Evolutionary conservation across 768 basidiomycete genomes (phyloP), one percentile per base, ranked within the genome.

Genomic region (Lactarius deliciosus): DNA sequence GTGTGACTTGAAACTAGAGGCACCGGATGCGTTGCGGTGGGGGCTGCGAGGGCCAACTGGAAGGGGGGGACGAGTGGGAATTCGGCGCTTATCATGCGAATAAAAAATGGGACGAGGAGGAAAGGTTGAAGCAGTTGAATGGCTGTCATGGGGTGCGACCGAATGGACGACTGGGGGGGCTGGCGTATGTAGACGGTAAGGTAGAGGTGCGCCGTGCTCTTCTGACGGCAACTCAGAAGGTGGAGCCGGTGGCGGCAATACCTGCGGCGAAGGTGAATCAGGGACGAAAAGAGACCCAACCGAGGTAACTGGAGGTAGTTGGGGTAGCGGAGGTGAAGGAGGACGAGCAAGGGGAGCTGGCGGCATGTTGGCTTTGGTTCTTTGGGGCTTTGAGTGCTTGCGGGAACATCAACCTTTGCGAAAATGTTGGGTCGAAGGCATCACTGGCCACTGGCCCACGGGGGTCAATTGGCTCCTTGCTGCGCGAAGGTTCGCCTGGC

Each of bases 21-120:
- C 5, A 32, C 18, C 34, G 5, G 60, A 61, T 8, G 40, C n/a
- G 34, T 47, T 61, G 28, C 65, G 68, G 30, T 61, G 60, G 13
- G 62, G 67, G 43, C 16, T 40, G 5, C 68, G 68, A 15, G 70
- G 70, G 6, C 70, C 70, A 16, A 66, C 59, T 13, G 70, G 70
- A 18, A 65, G 64, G 53, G 63, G 65, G 5, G 70, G 70, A 8
- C 70, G 70, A 40, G 40, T 62, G 47, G 50, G 45, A 32, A 45
- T 36, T 36, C 47, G 60, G 57, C 54, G 41, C 11, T 18, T 16
- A 43, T 28, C 53, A 22, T n/a, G 18, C 10, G 41, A 16, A 50
- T 16, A 11, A 41, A 36, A 32, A 13, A 47, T 30, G 8, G 54
- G 15, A 30, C 25, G 50, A n/a, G 3, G 30, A 25, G 56, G 50